A percentile compares a stretch with the other conserved stretches of the same genome.
Evolutionary conservation across 768 basidiomycete species (phyloP).

Genomic region (Aureoboletus auriporus): DNA sequence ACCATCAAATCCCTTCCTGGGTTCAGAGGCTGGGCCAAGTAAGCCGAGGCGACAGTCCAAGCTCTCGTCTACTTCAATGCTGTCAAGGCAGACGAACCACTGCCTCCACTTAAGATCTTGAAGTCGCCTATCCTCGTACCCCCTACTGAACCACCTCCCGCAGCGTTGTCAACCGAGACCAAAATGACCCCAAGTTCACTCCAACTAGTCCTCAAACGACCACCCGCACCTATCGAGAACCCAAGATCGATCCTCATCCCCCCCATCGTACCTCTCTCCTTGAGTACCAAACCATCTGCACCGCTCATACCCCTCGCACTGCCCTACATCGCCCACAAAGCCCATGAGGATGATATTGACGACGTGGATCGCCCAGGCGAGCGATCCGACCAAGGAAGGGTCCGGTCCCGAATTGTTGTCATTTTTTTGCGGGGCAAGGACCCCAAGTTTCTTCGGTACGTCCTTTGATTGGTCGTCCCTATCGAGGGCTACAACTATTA

Average conservation of each 20-base stretch:
- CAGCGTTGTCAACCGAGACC: slow-evolving; percentile 4
- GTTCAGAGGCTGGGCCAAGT: too few species aligned
- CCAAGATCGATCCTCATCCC: slow-evolving; percentile 25
- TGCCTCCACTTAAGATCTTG: too few species aligned
- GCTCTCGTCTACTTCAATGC: slow-evolving; percentile 4
- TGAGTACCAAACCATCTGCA: slow-evolving; percentile 8
- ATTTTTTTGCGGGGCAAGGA: slow-evolving; percentile 42
- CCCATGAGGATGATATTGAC: slow-evolving; percentile 48
- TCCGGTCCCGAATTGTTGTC: slow-evolving; percentile 49
- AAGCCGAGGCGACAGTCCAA: too few species aligned
- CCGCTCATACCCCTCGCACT: slow-evolving; percentile 26
- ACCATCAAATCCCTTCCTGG: too few species aligned
- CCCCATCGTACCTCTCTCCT: slow-evolving; percentile 19
- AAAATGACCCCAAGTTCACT: background rate
- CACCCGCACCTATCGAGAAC: slow-evolving; percentile 13
- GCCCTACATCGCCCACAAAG: too few species aligned
- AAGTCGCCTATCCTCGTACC: too few species aligned
- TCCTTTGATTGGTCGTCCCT: slow-evolving; percentile 5
- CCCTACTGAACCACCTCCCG: too few species aligned
- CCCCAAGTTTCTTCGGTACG: slow-evolving; percentile 47
- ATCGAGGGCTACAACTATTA: too few species aligned
- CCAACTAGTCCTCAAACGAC: slow-evolving; percentile 7
- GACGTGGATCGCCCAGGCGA: slow-evolving; percentile 48
- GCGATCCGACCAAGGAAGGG: slow-evolving; percentile 48
- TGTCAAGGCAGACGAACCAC: slow-evolving; percentile 3